These are phyloP conservation scores for Podospora tetraspora DNA, from an alignment of 495 filamentous ascomycete genomes.

Conservation along the genomic window DNA sequence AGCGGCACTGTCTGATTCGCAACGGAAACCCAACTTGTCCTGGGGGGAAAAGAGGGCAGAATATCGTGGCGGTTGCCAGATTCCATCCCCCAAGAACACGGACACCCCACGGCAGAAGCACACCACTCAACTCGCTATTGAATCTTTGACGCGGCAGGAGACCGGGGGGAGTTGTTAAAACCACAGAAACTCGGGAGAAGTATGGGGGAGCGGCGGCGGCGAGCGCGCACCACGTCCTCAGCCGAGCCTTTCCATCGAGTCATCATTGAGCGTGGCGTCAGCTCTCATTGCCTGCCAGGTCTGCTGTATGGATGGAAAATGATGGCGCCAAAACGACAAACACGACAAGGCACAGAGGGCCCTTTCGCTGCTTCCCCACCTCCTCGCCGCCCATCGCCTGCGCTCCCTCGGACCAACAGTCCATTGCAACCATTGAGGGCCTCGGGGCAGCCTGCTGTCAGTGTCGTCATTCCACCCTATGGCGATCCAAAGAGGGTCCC, in stretches of 20 bases:
- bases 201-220: neutral
- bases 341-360: neutral
- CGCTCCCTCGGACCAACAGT: neutral
- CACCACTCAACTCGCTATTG: neutral
- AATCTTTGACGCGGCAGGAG: neutral
- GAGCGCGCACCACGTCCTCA: neutral
- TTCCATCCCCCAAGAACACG: neutral
- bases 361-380: neutral
- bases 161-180: neutral
- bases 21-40: neutral
- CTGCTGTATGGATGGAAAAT: neutral
- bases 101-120: neutral
- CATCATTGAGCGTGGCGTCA: neutral
- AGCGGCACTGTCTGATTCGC: neutral
- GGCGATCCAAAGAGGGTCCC: neutral
- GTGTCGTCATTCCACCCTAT: neutral
- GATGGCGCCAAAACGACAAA: neutral
- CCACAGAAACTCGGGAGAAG: neutral
- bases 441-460: neutral
- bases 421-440: neutral
- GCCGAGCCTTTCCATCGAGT: neutral
- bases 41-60: neutral
- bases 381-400: neutral
- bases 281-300: neutral
- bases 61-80: neutral